Base-by-base conservation (phyloP, 2,329 filamentous ascomycete species). In the Gaeumannomyces tritici region DNA sequence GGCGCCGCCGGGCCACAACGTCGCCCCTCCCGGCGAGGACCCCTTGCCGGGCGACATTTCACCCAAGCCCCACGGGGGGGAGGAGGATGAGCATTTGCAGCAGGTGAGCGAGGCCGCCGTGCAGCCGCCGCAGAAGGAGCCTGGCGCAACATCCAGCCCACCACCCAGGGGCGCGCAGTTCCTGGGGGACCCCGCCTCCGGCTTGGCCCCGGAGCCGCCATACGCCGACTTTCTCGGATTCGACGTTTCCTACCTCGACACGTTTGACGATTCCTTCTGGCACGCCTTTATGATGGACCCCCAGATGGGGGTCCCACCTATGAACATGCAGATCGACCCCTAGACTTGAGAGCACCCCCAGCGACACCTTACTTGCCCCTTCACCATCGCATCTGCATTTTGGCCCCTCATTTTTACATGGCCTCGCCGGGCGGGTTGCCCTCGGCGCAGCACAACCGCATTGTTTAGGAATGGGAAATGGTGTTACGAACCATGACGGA, bases 221-320 rank as follows among this genome's bases (percentile, higher is more conserved):
- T 27, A 42, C 51, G 18, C 47, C 18, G 59, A 55, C n/a, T 18
- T 28, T 27, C 27, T 61, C 11, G 47, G 42, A 4, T 55, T 55
- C 18, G 42, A 61, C 28, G 13, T 27, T 13, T 33, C 42, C 9
- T 55, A 54, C 51, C 18, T 61, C 35, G 59, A 55, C 27, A 47
- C 51, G 26, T 33, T 61, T 7, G 59, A 61, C 47, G 59, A 61
- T 7, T 51, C 59, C 21, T 61, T 61, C 9, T 61, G 59, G 59
- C 47, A 55, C 24, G 59, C 59, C 7, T 61, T 61, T 27, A 29
- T 61, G 59, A 51, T 51, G 42, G 42, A 51, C 42, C 42, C 42
- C 18, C 42, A 51, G 42, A 51, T 51, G 42, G 42, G 6, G 1
- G 4, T 51, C 21, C 42, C 42, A 11, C 42, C 42, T n/a, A 9